Evolutionary conservation across 495 filamentous ascomycete genomes (phyloP), one percentile per base, ranked within the genome.

Genomic region (Halenospora varia): DNA sequence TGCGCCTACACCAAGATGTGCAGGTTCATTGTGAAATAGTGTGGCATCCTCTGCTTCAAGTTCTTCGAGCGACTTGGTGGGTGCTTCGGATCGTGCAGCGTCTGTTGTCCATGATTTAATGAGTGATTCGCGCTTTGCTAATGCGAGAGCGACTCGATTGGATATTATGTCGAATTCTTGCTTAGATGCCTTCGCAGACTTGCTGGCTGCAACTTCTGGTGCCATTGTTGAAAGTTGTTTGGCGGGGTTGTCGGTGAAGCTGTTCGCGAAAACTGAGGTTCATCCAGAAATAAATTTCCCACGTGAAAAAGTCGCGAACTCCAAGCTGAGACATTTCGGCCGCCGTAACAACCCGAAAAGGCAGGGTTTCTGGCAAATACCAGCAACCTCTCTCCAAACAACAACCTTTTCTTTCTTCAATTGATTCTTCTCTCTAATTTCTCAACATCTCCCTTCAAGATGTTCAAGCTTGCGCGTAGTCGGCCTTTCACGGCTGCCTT

Each of bases 391-490:
- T 53, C 57, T 54, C 24, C 39, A 60, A 48, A 46, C 49, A 1
- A 17, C 59, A 45, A 48, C 19, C 17, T 29, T 41, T 17, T 35
- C 25, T 39, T 26, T 41, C 41, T 55, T 19, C 57, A 60, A 61
- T 60, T 62, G 58, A 62, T 62, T 51, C 47, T 42, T 55, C 51
- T 52, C 25, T 51, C 39, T 51, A 44, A 44, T 50, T 48, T 45
- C 46, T 46, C 25, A 40, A 53, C 42, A 56, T 48, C 41, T 55
- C 24, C 64, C 52, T 51, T 62, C 70, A 76, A 61, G 60, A 92
- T 92, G 88, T 90, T 88, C 73, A 89, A 83, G 74, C 77, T 91
- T 65, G 81, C 83, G 62, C 80, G 85, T 71, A 62, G 57, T 35
- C 78, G 81, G 75, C 82, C 85, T 65, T 72, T 89, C 65, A 77